Percentiles rank a stretch among this genome's conserved stretches.
Conservation (phyloP, 2,329 filamentous ascomycete species). For the Aspergillus sp. region DNA sequence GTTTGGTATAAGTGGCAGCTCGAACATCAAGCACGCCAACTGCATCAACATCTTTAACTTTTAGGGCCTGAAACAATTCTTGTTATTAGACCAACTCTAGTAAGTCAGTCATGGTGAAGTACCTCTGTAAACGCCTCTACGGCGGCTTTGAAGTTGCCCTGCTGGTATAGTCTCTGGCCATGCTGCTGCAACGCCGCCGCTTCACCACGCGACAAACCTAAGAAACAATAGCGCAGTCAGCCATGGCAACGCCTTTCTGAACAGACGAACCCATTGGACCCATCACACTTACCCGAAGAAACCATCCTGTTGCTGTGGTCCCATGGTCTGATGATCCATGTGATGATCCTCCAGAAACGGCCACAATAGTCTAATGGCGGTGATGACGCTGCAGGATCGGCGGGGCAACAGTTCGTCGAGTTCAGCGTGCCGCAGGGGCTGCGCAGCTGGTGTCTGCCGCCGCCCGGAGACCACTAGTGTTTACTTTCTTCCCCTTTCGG, state of each 20-base stretch:
- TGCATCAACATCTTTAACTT: slow-evolving; percentile 14
- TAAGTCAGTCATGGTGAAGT: slow-evolving; percentile 2
- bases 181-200: slow-evolving; percentile 28
- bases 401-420: not conserved
- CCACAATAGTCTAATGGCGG: no score
- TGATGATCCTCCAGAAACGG: no score
- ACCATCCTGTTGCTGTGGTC: slow-evolving; percentile 1
- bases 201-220: slow-evolving; percentile 10
- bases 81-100: not conserved
- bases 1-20: slow-evolving; percentile 51
- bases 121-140: slow-evolving; percentile 39
- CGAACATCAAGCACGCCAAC: slow-evolving; percentile 52
- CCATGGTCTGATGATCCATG: no score
- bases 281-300: slow-evolving; percentile 7
- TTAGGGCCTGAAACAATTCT: not conserved
- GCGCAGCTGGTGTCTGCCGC: slow-evolving; percentile 15
- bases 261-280: not conserved
- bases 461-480: slow-evolving; percentile 24
- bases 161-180: slow-evolving; percentile 41
- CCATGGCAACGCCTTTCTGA: not conserved
- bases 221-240: not conserved
- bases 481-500: slow-evolving; percentile 42
- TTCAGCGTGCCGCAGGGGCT: not conserved
- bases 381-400: not conserved
- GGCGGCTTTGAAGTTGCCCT: slow-evolving; percentile 40